Percentiles rank a stretch among this genome's conserved stretches.
phyloP scores from a whole-genome alignment of 2,329 filamentous ascomycete species.

The Paecilomyces fulvus region DNA sequence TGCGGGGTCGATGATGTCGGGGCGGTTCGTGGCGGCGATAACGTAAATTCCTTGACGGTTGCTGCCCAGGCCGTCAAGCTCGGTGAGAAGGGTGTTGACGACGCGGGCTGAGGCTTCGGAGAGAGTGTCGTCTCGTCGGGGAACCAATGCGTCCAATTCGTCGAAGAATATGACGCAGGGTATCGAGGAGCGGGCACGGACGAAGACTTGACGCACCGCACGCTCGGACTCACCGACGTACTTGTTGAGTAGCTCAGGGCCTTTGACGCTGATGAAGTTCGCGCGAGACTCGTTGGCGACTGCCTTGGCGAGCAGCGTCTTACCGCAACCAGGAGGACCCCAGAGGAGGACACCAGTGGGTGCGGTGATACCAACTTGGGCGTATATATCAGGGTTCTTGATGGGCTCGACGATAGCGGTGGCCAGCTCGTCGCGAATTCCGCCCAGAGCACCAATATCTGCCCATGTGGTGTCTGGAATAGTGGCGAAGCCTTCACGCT shows the following conservation, averaged over 20 bases:
- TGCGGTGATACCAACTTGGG: slow-evolving; percentile 65
- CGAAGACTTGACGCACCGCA: slow-evolving; percentile 84
- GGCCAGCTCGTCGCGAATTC: slow-evolving; percentile 72
- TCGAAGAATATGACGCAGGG: slow-evolving; percentile 98
- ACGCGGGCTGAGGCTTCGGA: slow-evolving; percentile 80
- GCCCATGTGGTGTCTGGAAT: slow-evolving; percentile 90
- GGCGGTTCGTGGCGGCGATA: slow-evolving; percentile 88
- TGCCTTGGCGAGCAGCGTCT: slow-evolving; percentile 91
- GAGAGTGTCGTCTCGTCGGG: slow-evolving; percentile 66
- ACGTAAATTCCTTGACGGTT: slow-evolving; percentile 82
- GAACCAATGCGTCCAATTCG: slow-evolving; percentile 87
- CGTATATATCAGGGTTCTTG: slow-evolving; percentile 68
- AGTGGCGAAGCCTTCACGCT: slow-evolving; percentile 88
- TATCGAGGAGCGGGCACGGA: slow-evolving; percentile 72
- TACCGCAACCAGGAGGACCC: slow-evolving; percentile 94
- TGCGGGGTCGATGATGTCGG: slow-evolving; percentile 92
- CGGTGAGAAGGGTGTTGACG: slow-evolving; percentile 89
- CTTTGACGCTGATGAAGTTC: slow-evolving; percentile 97
- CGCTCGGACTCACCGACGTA: slow-evolving; percentile 96
- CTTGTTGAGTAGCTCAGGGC: slow-evolving; percentile 92
- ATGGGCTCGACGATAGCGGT: slow-evolving; percentile 88
- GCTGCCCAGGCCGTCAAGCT: slow-evolving; percentile 73
- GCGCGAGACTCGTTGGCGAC: slow-evolving; percentile 92
- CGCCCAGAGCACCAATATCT: slow-evolving; percentile 76
- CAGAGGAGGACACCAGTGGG: slow-evolving; percentile 87